Conservation (phyloP, 1,139 yeast genomes). For the Taphrina flavorubra region DNA sequence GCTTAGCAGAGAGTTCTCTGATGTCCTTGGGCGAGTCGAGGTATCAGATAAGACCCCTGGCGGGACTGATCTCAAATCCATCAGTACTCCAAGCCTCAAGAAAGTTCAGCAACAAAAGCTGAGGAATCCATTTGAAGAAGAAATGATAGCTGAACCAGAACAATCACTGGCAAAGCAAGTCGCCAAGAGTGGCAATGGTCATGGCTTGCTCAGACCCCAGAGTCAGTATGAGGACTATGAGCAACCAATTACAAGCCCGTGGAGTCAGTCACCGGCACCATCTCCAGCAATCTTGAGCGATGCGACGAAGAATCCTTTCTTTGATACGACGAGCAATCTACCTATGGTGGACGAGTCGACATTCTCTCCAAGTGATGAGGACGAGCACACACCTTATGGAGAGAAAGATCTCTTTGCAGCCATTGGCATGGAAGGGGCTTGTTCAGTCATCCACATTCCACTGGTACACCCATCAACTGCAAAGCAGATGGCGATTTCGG, state of each 20-base stretch:
- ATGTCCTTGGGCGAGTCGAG: slow-evolving; percentile 39
- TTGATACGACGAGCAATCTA: slow-evolving; percentile 46
- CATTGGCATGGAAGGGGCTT: slow-evolving; percentile 50
- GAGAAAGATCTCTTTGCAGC: slow-evolving; percentile 25
- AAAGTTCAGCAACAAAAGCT: slow-evolving; percentile 34
- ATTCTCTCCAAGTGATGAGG: slow-evolving; percentile 27
- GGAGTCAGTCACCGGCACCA: slow-evolving; percentile 52
- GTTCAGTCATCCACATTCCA: slow-evolving; percentile 51
- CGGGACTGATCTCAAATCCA: slow-evolving; percentile 16
- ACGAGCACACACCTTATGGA: slow-evolving; percentile 38
- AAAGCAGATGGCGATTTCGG: slow-evolving; percentile 40
- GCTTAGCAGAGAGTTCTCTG: slow-evolving; percentile 49
- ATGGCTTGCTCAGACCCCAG: not conserved
- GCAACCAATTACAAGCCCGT: slow-evolving; percentile 50
- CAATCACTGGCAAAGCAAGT: not conserved
- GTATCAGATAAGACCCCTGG: slow-evolving; percentile 23
- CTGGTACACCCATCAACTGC: slow-evolving; percentile 47
- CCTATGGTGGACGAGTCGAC: slow-evolving; percentile 37
- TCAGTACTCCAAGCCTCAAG: slow-evolving; percentile 23
- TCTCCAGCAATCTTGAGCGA: slow-evolving; percentile 51
- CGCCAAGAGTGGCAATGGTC: not conserved
- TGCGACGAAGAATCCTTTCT: slow-evolving; percentile 49
- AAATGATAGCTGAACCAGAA: not conserved
- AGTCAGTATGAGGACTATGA: slow-evolving; percentile 49
- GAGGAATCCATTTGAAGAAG: slow-evolving; percentile 45